phyloP scores from a whole-genome alignment of 2,329 filamentous ascomycete genomes.

The Neoscytalidium dimidiatum region DNA sequence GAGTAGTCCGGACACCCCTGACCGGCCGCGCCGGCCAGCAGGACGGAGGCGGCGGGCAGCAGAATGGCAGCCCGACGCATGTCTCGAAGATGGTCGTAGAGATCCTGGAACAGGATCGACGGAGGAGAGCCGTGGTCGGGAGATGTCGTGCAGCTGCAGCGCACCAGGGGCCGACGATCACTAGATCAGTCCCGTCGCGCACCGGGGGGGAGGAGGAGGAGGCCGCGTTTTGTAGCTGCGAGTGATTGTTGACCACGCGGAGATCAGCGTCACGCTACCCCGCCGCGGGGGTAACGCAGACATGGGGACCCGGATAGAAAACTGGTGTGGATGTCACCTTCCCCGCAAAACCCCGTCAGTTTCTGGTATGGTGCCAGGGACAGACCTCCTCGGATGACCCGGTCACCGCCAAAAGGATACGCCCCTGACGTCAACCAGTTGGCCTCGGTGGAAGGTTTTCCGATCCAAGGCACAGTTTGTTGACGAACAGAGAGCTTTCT shows the following conservation, averaged over 20 bases:
- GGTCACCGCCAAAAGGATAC: background rate
- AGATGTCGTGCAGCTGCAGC: conserved; percentile 10
- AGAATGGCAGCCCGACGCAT: conserved; percentile 4
- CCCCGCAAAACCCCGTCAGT: background rate
- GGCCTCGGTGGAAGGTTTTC: conserved; percentile 9
- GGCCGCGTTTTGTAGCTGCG: conserved; percentile 6
- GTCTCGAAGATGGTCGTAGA: background rate
- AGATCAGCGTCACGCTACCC: background rate
- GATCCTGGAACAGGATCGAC: background rate
- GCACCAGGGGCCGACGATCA: background rate
- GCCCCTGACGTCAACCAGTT: conserved; percentile 1
- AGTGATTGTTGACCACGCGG: background rate
- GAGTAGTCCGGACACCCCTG: conserved; percentile 47
- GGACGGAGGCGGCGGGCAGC: background rate
- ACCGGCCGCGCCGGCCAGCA: background rate
- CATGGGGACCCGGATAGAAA: background rate
- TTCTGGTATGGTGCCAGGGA: conserved; percentile 7
- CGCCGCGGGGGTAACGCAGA: background rate
- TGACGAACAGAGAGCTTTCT: background rate
- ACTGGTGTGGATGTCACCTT: conserved; percentile 4
- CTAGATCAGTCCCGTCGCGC: background rate
- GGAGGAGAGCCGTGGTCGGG: background rate
- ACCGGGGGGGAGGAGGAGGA: background rate
- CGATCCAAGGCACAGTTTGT: background rate
- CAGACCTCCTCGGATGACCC: background rate